Evolutionary conservation across 176 grass and related monocot genomes (phyloP), one percentile per base, ranked within the genome.

Genomic region (Dendrocalamus sinicus): DNA sequence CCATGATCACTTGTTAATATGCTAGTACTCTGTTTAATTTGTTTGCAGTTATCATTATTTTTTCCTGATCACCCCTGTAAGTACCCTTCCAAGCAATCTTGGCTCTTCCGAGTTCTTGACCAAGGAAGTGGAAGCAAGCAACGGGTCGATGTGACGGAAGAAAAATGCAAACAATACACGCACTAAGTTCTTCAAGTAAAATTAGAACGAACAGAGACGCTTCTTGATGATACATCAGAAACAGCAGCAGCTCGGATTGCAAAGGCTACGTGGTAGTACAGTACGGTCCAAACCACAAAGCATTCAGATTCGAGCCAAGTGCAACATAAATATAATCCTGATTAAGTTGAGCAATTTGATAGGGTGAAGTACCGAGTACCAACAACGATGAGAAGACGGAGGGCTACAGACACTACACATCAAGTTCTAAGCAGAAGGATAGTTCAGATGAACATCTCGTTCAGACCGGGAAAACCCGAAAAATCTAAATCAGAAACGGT

Each of bases 401-500:
- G 22, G 12, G 78, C 28, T 30, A 30, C 28, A 30, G 28, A 30
- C 28, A 30, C 28, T 30, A 30, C 28, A 30, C 51, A 61, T 8
- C 74, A 37, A 61, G 39, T 23, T 60, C 84, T 71, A 79, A 76
- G 72, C 60, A 76, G 6, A 67, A 66, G 5, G 12, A 10, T 28
- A 41, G 60, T 28, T 85, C 61, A 14, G 83, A 28, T 12, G 15
- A 20, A 67, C 28, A 51, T 47, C 81, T 59, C 79, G 10, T 81
- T 9, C 50, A 50, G 64, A 69, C 45, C 22, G 28, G 44, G 13
- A 26, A 11, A 4, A 13, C 2, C 35, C 13, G 37, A 51, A 47
- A 24, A 67, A 30, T 41, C 12, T 50, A 52, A 81, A 41, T 39
- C 20, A 51, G 22, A 24, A 52, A 22, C 15, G 8, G 12, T 7